These are phyloP conservation scores for Chlorophyllum brunneum DNA, from an alignment of 768 basidiomycete genomes.

Conservation along the genomic window DNA sequence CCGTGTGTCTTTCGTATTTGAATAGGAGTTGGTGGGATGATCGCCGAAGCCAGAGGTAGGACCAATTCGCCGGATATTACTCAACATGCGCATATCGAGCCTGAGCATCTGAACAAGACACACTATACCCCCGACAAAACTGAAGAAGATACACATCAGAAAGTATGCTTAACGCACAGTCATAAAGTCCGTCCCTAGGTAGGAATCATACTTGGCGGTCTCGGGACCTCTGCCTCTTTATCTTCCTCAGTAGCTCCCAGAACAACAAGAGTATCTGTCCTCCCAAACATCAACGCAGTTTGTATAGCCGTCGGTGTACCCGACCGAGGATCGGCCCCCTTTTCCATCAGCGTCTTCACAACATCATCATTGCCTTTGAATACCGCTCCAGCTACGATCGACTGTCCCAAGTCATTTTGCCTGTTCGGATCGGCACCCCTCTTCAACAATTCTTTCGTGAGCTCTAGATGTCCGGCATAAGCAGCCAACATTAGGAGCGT, in stretches of 20 bases:
- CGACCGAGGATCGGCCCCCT: constrained; percentile 58
- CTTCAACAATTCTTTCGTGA: constrained; percentile 48
- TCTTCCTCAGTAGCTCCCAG: constrained; percentile 62
- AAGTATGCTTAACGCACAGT: no score
- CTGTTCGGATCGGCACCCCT: constrained; percentile 64
- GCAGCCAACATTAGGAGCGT: constrained; percentile 77
- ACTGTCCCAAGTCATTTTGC: constrained; percentile 68
- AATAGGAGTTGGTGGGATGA: no score
- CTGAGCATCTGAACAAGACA: no score
- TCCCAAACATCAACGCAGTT: constrained; percentile 64
- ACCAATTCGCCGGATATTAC: no score
- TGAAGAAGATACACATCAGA: no score
- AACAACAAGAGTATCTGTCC: constrained; percentile 48
- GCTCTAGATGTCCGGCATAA: constrained; percentile 61
- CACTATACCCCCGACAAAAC: no score
- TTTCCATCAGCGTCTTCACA: constrained; percentile 49
- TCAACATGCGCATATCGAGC: no score
- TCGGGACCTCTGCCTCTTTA: constrained; percentile 32
- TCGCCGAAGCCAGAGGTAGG: no score
- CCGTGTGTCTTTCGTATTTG: no score
- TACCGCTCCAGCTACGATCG: constrained; percentile 72
- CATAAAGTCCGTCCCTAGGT: neutral
- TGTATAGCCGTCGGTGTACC: constrained; percentile 70
- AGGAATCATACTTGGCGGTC: constrained; percentile 19
- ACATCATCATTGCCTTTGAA: constrained; percentile 71